Evolutionary conservation across 306 rosid species (phyloP), one percentile per base, ranked within the genome.

Genomic region (Carpinus viminea): DNA sequence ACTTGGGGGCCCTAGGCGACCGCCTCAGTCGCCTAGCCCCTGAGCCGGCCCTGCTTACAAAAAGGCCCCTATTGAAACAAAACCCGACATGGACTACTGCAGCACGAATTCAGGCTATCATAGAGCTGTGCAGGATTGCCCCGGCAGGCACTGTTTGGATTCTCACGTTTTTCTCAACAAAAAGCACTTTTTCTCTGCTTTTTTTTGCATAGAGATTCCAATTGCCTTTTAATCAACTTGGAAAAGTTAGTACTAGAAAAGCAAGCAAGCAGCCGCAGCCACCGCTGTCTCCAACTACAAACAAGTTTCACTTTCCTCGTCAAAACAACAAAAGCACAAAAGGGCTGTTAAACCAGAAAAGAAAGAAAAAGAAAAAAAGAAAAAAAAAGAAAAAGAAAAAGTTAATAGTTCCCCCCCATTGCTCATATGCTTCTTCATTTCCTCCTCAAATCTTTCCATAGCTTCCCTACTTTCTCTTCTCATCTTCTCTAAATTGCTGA

Each of bases 291-390:
- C 61, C 72, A 13, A 74, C 78, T 71, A 84, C 78, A 81, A 75
- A 80, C 84, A 82, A 52, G 68, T 80, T 77, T 73, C 82, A 60
- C 79, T 79, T 81, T 73, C 79, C 55, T 76, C 90, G 78, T 79
- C 76, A 73, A 77, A 28, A 78, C 12, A 79, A 56, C 71, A 77
- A 70, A 80, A 73, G 54, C 61, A 20, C 75, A 75, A 81, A 54
- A 57, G 66, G 76, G 68, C 17, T 54, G 3, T 8, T 20, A 55
- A 55, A 52, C n/a, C 34, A 31, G 34, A 28, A 28, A 2, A 28
- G 2, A 28, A 28, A 28, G 31, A 51, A 51, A 15, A 51, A 15
- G 16, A 54, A 54, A n/a, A 57, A n/a, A 50, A 53, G 41, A 71
- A 74, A 53, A 46, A 48, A 70, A 77, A 81, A 38, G 53, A 56